phyloP scores from a whole-genome alignment of 139 green algal genomes.

The Chlorella sp. region DNA sequence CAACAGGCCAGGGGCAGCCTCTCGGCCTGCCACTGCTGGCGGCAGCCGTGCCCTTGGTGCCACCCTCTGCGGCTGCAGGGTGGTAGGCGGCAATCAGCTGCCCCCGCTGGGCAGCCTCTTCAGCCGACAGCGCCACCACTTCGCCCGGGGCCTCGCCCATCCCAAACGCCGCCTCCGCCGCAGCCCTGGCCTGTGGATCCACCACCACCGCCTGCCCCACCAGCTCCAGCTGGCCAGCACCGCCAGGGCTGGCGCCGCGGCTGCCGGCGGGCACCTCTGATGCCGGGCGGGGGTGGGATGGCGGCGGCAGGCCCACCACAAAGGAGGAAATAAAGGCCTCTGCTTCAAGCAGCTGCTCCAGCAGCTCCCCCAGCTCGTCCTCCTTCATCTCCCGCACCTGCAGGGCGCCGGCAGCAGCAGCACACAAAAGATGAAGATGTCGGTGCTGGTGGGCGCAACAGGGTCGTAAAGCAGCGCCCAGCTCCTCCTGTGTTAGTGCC shows the following conservation, averaged over 20 bases:
- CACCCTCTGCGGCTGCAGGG: not conserved
- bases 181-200: not conserved
- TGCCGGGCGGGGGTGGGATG: not conserved
- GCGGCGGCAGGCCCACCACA: constrained; percentile 16
- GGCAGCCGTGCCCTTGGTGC: not conserved
- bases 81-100: constrained; percentile 12
- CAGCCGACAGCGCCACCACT: not conserved
- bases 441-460: not conserved
- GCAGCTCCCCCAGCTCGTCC: constrained; percentile 31
- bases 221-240: not conserved
- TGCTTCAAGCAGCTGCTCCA: constrained; percentile 29
- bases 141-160: not conserved
- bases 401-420: not conserved
- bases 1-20: not conserved
- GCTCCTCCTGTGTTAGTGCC: not conserved
- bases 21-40: not conserved
- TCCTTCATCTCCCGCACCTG: constrained; percentile 33
- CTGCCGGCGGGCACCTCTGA: not conserved
- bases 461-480: not conserved
- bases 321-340: constrained; percentile 9
- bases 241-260: not conserved
- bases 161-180: not conserved
- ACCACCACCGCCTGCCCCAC: not conserved
- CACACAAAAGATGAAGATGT: not conserved
- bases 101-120: not conserved